phyloP scores from a whole-genome alignment of 768 basidiomycete species.

The Filobasidium floriforme region DNA sequence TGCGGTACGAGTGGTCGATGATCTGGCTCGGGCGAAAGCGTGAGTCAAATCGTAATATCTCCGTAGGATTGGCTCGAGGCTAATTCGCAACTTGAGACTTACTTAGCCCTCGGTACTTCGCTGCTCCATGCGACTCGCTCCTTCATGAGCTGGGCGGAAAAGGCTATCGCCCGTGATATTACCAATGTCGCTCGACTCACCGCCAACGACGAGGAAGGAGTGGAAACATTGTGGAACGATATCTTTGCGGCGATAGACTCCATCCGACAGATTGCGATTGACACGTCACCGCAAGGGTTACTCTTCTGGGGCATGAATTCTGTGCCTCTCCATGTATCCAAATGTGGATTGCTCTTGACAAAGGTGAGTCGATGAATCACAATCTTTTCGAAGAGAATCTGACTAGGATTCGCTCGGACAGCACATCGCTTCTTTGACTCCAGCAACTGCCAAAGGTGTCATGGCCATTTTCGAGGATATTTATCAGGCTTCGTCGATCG shows the following conservation, averaged over 20 bases:
- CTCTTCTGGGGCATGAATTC: background rate
- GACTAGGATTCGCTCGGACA: background rate
- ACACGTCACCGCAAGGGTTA: background rate
- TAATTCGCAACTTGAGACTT: background rate
- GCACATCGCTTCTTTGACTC: background rate
- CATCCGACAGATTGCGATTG: background rate
- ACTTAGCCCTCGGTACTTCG: background rate
- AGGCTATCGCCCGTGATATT: background rate
- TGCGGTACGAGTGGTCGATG: background rate
- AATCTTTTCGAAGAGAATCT: background rate
- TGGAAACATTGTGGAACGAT: background rate
- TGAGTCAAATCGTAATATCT: background rate
- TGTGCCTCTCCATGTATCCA: background rate
- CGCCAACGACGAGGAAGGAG: background rate
- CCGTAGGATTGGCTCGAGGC: background rate
- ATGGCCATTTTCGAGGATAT: constrained; percentile 2
- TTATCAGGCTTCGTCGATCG: background rate
- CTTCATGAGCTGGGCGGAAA: background rate
- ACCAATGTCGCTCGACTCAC: background rate
- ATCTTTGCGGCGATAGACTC: background rate
- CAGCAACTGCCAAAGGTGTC: background rate
- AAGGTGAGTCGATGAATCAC: background rate
- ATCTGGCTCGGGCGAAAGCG: background rate
- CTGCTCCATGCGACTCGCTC: background rate
- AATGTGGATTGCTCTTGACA: background rate